Percentiles rank a stretch among this genome's conserved stretches.
Conservation (phyloP, 352 stramenopile species). For the Phytophthora vignae region DNA sequence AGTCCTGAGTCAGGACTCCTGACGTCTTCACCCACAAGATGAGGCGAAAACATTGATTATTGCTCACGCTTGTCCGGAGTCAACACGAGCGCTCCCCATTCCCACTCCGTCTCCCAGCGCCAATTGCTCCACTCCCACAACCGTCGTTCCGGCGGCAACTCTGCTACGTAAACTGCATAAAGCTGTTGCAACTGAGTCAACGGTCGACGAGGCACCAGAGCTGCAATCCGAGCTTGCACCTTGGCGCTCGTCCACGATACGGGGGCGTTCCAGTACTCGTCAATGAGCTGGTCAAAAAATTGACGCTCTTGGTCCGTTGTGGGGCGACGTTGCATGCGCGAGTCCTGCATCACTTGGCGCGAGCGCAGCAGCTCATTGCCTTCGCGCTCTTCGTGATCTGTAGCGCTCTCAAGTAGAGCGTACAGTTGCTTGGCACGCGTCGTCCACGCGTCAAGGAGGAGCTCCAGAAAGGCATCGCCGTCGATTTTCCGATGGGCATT, state of each 20-base stretch:
- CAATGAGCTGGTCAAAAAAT: conserved; percentile 64
- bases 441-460: conserved; percentile 74
- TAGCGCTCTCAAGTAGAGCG: conserved; percentile 60
- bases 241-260: conserved; percentile 57
- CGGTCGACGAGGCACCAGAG: conserved; percentile 29
- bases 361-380: conserved; percentile 35
- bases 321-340: conserved; percentile 49
- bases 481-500: conserved; percentile 80
- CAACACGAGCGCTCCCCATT: conserved; percentile 50
- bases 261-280: conserved; percentile 76
- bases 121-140: conserved; percentile 56
- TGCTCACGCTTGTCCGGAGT: conserved; percentile 4
- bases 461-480: conserved; percentile 71
- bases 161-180: conserved; percentile 42
- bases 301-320: conserved; percentile 41
- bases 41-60: too few species aligned
- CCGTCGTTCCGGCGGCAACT: conserved; percentile 36
- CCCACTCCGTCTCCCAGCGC: conserved; percentile 57
- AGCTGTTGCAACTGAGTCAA: conserved; percentile 54
- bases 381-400: conserved; percentile 58
- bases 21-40: too few species aligned
- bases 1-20: too few species aligned
- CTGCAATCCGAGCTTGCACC: conserved; percentile 47
- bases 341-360: conserved; percentile 50
- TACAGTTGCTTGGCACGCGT: conserved; percentile 56